Conservation (phyloP, 768 basidiomycete genomes). For the Boletus rubropictus region DNA sequence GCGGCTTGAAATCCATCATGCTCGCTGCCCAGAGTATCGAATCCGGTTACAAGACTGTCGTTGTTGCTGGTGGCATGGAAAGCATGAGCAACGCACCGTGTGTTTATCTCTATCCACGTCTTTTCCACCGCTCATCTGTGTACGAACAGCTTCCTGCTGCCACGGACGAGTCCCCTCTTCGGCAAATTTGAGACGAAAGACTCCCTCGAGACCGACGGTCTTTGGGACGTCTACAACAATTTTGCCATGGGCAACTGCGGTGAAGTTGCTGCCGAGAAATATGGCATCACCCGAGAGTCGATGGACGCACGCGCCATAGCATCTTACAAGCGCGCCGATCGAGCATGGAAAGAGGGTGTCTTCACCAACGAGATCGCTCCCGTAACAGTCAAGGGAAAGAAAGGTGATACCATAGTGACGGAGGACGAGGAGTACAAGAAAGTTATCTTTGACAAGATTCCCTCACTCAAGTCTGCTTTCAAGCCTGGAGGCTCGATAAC, state of each 20-base stretch:
- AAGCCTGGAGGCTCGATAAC: conserved; percentile 87
- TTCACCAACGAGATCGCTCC: conserved; percentile 88
- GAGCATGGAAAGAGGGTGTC: conserved; percentile 81
- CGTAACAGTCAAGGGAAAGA: conserved; percentile 88
- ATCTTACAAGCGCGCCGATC: conserved; percentile 89
- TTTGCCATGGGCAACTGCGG: conserved; percentile 98
- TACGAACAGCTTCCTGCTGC: conserved; percentile 62
- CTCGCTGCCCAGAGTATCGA: conserved; percentile 88
- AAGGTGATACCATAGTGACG: conserved; percentile 80
- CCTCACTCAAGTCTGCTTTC: conserved; percentile 84
- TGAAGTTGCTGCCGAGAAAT: conserved; percentile 78
- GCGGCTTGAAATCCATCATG: conserved; percentile 93
- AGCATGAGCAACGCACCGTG: conserved; percentile 99
- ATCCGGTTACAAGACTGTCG: conserved; percentile 77
- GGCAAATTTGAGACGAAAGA: conserved; percentile 87
- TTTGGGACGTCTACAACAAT: conserved; percentile 97
- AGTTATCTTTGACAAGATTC: conserved; percentile 91
- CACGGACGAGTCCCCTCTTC: conserved; percentile 75
- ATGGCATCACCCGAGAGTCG: conserved; percentile 76
- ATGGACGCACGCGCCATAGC: conserved; percentile 91
- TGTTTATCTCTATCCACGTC: conserved; percentile 32
- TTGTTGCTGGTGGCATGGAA: conserved; percentile 97
- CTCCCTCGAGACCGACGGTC: conserved; percentile 86
- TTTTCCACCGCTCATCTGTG: conserved; percentile 1
- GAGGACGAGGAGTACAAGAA: conserved; percentile 99